A percentile compares a stretch with the other conserved stretches of the same genome.
Evolutionary conservation across 805 yeast genomes (phyloP).

Genomic region (Ogataea henricii): DNA sequence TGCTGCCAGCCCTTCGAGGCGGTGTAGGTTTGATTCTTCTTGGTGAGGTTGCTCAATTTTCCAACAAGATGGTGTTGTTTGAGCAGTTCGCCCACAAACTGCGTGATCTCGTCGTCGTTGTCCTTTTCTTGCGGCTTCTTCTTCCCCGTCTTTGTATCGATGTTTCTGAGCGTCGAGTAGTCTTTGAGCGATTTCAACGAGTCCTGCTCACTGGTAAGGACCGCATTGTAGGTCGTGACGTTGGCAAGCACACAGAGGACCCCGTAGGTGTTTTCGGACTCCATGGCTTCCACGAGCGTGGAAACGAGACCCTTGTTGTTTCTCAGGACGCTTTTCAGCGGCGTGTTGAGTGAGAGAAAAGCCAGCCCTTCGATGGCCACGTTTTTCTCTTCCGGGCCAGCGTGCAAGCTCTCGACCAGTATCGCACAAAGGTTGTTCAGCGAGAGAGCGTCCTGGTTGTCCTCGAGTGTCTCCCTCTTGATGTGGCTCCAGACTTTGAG

Average conservation of each 20-base stretch:
- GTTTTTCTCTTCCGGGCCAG: constrained; percentile 23
- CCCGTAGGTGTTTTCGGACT: constrained; percentile 37
- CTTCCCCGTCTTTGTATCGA: constrained; percentile 32
- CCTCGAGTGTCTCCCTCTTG: constrained; percentile 33
- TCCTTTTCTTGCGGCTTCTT: constrained; percentile 29
- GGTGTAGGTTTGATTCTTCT: constrained; percentile 8
- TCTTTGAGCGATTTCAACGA: constrained; percentile 41
- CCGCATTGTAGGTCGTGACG: constrained; percentile 37
- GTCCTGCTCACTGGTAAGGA: constrained; percentile 32
- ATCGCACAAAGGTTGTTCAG: constrained; percentile 35
- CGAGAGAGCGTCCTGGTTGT: constrained; percentile 33
- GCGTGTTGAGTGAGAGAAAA: constrained; percentile 37
- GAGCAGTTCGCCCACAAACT: constrained; percentile 30
- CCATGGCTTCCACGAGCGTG: constrained; percentile 19
- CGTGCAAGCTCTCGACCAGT: constrained; percentile 22
- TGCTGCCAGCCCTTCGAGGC: constrained; percentile 27
- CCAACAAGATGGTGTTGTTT: constrained; percentile 23
- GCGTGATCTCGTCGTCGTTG: constrained; percentile 33
- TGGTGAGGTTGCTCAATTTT: constrained; percentile 18
- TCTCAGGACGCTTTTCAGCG: constrained; percentile 38
- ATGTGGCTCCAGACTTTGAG: constrained; percentile 59
- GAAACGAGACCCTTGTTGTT: constrained; percentile 35
- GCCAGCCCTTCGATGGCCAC: constrained; percentile 37
- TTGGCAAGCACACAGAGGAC: constrained; percentile 43
- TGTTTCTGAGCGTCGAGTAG: constrained; percentile 31